These are phyloP conservation scores for Hymenoscyphus linearis DNA, from an alignment of 2,329 filamentous ascomycete species.

Conservation along the genomic window DNA sequence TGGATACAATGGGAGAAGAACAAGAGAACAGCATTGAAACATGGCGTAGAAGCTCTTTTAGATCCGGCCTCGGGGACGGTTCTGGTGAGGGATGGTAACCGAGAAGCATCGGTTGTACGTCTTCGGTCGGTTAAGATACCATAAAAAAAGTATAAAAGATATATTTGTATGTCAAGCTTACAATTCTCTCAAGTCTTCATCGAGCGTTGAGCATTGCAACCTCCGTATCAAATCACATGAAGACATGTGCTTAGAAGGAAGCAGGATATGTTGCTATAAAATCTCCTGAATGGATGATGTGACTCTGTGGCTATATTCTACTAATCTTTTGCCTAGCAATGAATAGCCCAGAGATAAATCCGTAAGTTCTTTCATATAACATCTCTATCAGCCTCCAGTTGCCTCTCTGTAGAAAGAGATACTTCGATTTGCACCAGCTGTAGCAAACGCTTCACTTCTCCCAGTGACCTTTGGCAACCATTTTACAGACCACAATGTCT, in stretches of 20 bases:
- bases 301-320: not conserved
- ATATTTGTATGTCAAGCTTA: not conserved
- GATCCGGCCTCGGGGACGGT: conserved; percentile 3
- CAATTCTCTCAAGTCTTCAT: too few relatives aligned
- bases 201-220: not conserved
- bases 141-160: not conserved
- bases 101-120: not conserved
- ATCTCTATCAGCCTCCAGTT: conserved; percentile 45
- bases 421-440: conserved; percentile 69
- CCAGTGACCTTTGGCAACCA: conserved; percentile 68
- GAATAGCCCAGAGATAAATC: not conserved
- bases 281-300: not conserved
- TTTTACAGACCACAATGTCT: conserved; percentile 74
- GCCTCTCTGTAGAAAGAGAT: conserved; percentile 83
- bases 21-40: conserved; percentile 31
- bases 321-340: not conserved
- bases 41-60: conserved; percentile 31
- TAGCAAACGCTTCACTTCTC: conserved; percentile 66
- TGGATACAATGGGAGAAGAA: conserved; percentile 74
- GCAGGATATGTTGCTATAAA: not conserved
- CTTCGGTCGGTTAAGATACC: not conserved
- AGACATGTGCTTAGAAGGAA: not conserved
- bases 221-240: not conserved
- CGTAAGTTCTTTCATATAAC: not conserved
- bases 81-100: not conserved